Percentiles rank a stretch among this genome's conserved stretches.
Evolutionary conservation across 805 yeast species (phyloP).

Genomic region (Suhomyces sp.): DNA sequence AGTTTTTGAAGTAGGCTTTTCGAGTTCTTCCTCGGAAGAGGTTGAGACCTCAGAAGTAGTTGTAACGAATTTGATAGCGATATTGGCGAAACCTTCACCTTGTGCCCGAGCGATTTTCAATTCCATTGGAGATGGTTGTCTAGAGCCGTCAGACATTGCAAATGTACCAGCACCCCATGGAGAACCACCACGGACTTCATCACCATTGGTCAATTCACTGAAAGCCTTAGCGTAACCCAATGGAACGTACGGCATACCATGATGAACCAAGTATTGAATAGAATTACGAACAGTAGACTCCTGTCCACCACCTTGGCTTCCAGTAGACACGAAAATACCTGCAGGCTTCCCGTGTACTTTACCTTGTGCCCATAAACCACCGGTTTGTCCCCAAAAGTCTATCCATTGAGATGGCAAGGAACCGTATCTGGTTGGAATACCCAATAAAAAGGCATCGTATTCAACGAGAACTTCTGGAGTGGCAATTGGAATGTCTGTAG

Average conservation of each 20-base stretch:
- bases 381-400: slow-evolving; percentile 75
- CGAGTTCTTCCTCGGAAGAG: too few species aligned
- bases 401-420: slow-evolving; percentile 73
- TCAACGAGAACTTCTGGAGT: slow-evolving; percentile 52
- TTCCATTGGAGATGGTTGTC: slow-evolving; percentile 66
- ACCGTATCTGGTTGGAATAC: slow-evolving; percentile 81
- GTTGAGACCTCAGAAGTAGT: too few species aligned
- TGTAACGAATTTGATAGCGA: slow-evolving; percentile 31
- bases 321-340: slow-evolving; percentile 70
- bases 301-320: slow-evolving; percentile 76
- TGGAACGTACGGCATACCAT: slow-evolving; percentile 72
- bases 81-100: slow-evolving; percentile 62
- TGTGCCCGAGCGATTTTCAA: slow-evolving; percentile 62
- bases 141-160: slow-evolving; percentile 75
- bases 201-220: slow-evolving; percentile 53
- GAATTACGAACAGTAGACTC: slow-evolving; percentile 65
- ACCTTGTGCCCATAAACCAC: slow-evolving; percentile 73
- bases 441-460: slow-evolving; percentile 75
- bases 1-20: slow-evolving; percentile 2
- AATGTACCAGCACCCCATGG: slow-evolving; percentile 87
- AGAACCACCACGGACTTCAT: slow-evolving; percentile 76
- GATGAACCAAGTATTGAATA: slow-evolving; percentile 36
- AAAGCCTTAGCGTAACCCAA: slow-evolving; percentile 67
- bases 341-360: slow-evolving; percentile 70
- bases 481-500: slow-evolving; percentile 55